Base-by-base conservation (phyloP, 2,329 filamentous ascomycete species). In the Cryphonectria radicalis region DNA sequence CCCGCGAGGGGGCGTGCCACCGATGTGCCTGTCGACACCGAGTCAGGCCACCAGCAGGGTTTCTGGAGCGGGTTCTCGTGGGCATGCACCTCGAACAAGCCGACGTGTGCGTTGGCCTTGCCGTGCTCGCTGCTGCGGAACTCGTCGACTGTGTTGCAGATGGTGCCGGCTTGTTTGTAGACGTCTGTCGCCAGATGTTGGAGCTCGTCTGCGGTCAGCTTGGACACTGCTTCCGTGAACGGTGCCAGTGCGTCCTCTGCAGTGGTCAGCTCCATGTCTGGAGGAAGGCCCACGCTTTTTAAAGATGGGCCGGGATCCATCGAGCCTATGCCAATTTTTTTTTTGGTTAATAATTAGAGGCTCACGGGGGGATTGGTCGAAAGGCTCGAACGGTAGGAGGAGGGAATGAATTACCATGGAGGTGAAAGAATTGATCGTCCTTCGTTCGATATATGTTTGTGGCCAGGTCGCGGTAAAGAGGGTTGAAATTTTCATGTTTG, bases 1-100 rank as follows among this genome's bases (percentile, higher is more conserved):
- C 84, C 86, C 0, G 83, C 80, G 8, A 88, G 80, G 0, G 78
- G 83, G 2, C 82, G 74, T 57, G 74, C 73, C 5, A 42, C 42
- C 14, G 64, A 70, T 13, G n/a, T 53, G 19, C 50, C 67, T 3
- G 82, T 78, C 0, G 76, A 75, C 0, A 73, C 57, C 13, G 68
- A 75, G 11, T 80, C 76, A 4, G 80, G 80, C 84, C 84, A 86
- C 84, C 83, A 85, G 59, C 78, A 75, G 0, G 80, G 75, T 0
- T 77, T 6, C 50, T 69, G 72, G 55, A 82, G 80, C 0, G 77
- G 73, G 0, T 73, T 66, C 17, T 57, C 13, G 2, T 68, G n/a
- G 0, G 78, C 72, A 2, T 77, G 73, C 37, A 76, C 62, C 65
- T 76, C 76, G n/a, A 73, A 78, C 7, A 78, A 74, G 0, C 75